Evolutionary conservation across 495 filamentous ascomycete genomes (phyloP), one percentile per base, ranked within the genome.

Genomic region (Penicillium egyptiacum): DNA sequence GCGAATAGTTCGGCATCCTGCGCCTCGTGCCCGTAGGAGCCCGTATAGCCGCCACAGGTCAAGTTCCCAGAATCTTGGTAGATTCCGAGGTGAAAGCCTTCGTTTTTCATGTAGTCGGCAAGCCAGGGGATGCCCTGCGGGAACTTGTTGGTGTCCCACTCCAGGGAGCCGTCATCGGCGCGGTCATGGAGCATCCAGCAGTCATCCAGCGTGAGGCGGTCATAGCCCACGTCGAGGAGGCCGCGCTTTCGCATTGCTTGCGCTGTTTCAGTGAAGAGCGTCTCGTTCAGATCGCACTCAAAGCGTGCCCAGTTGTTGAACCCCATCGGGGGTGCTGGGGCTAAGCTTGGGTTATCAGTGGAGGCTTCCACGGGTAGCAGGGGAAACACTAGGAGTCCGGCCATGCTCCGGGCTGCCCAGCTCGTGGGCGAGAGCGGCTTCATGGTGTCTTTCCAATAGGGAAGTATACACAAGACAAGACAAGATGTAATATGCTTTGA

Each of bases 301-400:
- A 75, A 76, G 9, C 75, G 75, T 0, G 72, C 64, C 75, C 75
- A 77, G 55, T 75, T 75, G 60, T 74, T 77, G 67, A 74, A 77
- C 20, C 75, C 75, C 75, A 77, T 77, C 17, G 73, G 75, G 0
- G 75, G 73, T 0, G 66, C 63, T 1, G 75, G 68, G 31, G 74
- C 67, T 8, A 74, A 50, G 16, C 16, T 37, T 23, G 61, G 51
- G 16, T 56, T 52, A n/a, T 55, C 53, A 4, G 59, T 42, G 23
- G 67, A 68, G 17, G 65, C 62, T 19, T 61, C 53, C 25, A 60
- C 56, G 7, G 44, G 52, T 5, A 64, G 52, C 11, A 63, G 25
- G 22, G 60, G 65, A 14, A 59, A 22, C 53, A 65, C 45, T 9
- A 68, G 28, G 12, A 64, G 58, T 12, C 55, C 41, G 2, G 62